Evolutionary conservation across 345 rosid species (phyloP), one percentile per base, ranked within the genome.

Genomic region (Luvunga scandens): DNA sequence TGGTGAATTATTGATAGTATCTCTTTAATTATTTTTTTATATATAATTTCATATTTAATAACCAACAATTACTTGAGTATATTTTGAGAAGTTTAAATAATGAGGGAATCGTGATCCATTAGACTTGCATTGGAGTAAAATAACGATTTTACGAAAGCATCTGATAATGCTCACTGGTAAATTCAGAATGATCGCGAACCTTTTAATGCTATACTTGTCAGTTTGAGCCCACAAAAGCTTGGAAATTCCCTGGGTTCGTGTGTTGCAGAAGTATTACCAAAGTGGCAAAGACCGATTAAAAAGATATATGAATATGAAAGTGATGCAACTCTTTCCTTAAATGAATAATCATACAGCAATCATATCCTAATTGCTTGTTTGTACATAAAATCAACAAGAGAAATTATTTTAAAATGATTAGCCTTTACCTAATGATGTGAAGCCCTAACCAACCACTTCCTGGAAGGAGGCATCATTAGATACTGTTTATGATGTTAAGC

Each of bases 401-500:
- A 24, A 69, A 50, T 66, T 34, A 84, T 77, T 77, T 38, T 30
- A 60, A 75, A 68, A 18, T 19, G 25, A 48, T 36, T 39, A 84
- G 71, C 61, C 64, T 75, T 69, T 69, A 84, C 85, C 89, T 83
- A 83, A 83, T 81, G 89, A 84, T 83, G 87, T 81, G 75, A 82
- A 75, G 83, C 53, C 78, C 61, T 74, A 84, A 85, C 87, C 82
- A 81, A 81, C 84, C 16, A 1, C 33, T 30, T 31, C 42, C 36
- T 31, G 42, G 25, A 22, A 36, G 66, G 64, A 80, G 65, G 75
- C 27, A 53, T 45, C 60, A 69, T n/a, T 22, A 28, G 38, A 77
- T 75, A 63, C 21, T 71, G 21, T 75, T 48, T 18, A 18, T 61
- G 66, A 67, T 59, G 10, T 39, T 75, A 75, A 78, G 79, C n/a